Conservation (phyloP, 176 grass and related monocot genomes). For the Musa acuminata region DNA sequence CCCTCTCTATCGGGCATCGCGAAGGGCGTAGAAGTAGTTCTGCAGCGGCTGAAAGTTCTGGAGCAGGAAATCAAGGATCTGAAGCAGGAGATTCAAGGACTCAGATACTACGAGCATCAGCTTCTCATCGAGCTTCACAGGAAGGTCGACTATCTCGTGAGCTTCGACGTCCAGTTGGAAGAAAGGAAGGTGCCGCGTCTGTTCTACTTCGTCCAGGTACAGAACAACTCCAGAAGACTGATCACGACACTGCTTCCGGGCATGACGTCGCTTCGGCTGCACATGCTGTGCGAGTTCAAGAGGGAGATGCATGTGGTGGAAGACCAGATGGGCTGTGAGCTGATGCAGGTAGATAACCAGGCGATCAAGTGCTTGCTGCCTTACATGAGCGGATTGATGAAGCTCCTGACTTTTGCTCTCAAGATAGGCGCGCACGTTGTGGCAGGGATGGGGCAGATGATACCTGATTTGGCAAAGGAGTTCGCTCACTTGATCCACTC, state of each 20-base stretch:
- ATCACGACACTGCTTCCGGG: slow-evolving; percentile 68
- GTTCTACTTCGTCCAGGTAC: slow-evolving; percentile 75
- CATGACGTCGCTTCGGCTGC: slow-evolving; percentile 58
- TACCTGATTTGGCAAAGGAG: slow-evolving; percentile 76
- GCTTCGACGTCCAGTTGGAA: slow-evolving; percentile 69
- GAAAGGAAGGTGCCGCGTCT: slow-evolving; percentile 72
- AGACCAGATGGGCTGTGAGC: slow-evolving; percentile 72
- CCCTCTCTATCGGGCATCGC: slow-evolving; percentile 80
- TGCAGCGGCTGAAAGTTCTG: slow-evolving; percentile 71
- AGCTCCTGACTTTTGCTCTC: slow-evolving; percentile 71
- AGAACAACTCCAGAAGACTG: slow-evolving; percentile 43
- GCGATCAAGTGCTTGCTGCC: slow-evolving; percentile 57
- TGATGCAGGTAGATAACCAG: slow-evolving; percentile 73
- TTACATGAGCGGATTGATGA: slow-evolving; percentile 82
- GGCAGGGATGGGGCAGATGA: slow-evolving; percentile 82
- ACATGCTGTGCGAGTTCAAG: slow-evolving; percentile 76
- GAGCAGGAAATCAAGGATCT: slow-evolving; percentile 82
- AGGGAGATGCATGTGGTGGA: slow-evolving; percentile 87
- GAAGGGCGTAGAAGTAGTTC: slow-evolving; percentile 79
- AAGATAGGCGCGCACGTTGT: slow-evolving; percentile 82
- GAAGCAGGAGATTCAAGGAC: slow-evolving; percentile 78
- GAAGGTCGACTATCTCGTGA: slow-evolving; percentile 75
- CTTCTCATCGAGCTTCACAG: slow-evolving; percentile 61
- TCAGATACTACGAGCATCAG: slow-evolving; percentile 76
- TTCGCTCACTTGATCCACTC: slow-evolving; percentile 60